These are phyloP conservation scores for Fonsecaea pugnacius DNA, from an alignment of 2,329 filamentous ascomycete genomes.

Conservation along the genomic window DNA sequence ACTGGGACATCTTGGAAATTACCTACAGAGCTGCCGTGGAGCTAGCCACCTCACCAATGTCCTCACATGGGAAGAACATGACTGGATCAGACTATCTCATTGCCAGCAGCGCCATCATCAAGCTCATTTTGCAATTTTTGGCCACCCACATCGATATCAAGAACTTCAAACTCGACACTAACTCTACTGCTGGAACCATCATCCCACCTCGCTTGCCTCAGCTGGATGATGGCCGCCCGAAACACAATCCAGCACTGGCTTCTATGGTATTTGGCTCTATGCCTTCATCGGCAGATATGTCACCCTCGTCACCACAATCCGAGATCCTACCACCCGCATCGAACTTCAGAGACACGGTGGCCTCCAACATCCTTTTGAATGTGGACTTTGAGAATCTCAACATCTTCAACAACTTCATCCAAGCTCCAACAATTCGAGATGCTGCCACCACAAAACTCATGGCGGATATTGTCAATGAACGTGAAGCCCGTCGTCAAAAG, in stretches of 20 bases:
- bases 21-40: slow-evolving; percentile 32
- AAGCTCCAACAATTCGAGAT: slow-evolving; percentile 13
- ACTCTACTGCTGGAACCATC: slow-evolving; percentile 9
- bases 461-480: slow-evolving; percentile 31
- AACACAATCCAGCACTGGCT: slow-evolving; percentile 35
- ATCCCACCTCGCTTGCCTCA: slow-evolving; percentile 31
- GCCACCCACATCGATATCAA: slow-evolving; percentile 29
- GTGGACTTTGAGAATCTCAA: slow-evolving; percentile 35
- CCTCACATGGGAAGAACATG: slow-evolving; percentile 27
- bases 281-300: slow-evolving; percentile 31
- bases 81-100: slow-evolving; percentile 29
- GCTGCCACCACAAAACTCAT: slow-evolving; percentile 26
- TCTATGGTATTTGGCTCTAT: slow-evolving; percentile 39
- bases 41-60: slow-evolving; percentile 25
- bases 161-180: slow-evolving; percentile 31
- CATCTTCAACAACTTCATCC: slow-evolving; percentile 27
- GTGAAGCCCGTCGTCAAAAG: slow-evolving; percentile 33
- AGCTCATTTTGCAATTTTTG: slow-evolving; percentile 28
- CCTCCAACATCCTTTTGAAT: slow-evolving; percentile 36
- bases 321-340: slow-evolving; percentile 15
- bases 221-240: slow-evolving; percentile 29
- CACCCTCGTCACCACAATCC: slow-evolving; percentile 25
- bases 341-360: slow-evolving; percentile 25
- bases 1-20: slow-evolving; percentile 36
- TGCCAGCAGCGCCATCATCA: slow-evolving; percentile 27